These are phyloP conservation scores for Diaporthe caulivora DNA, from an alignment of 2,329 filamentous ascomycete genomes.

Conservation along the genomic window DNA sequence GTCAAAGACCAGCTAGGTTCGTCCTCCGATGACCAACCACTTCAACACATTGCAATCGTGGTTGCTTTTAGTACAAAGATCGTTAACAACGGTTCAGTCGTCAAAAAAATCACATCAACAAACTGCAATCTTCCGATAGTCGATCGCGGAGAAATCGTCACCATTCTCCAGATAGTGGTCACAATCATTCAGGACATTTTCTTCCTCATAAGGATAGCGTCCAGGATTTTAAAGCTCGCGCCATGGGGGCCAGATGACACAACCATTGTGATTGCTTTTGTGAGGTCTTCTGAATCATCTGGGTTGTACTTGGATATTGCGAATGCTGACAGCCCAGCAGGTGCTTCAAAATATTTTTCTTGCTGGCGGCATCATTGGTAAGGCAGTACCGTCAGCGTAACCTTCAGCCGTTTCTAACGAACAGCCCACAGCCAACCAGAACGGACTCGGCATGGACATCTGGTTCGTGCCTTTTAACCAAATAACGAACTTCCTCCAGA, in stretches of 20 bases:
- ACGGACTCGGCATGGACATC: conserved; percentile 19
- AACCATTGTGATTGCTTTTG: conserved; percentile 21
- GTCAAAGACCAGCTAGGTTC: conserved; percentile 25
- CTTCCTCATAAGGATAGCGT: conserved; percentile 14
- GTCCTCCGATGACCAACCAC: not conserved
- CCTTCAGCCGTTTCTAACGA: not conserved
- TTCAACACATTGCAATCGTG: too few species aligned
- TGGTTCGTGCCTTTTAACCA: conserved; percentile 21
- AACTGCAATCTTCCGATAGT: conserved; percentile 22
- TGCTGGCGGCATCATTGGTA: conserved; percentile 30
- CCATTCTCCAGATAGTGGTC: conserved; percentile 24
- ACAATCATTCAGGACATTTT: conserved; percentile 28
- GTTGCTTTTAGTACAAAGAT: not conserved
- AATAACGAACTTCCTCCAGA: conserved; percentile 6
- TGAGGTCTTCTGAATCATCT: not conserved
- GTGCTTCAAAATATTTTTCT: conserved; percentile 27
- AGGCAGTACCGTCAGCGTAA: not conserved
- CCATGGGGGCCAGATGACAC: conserved; percentile 31
- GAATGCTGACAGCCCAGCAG: not conserved
- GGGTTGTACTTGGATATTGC: not conserved
- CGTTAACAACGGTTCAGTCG: not conserved
- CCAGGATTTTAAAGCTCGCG: not conserved
- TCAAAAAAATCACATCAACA: conserved; percentile 8
- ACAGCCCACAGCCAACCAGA: not conserved
- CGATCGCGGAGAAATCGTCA: conserved; percentile 21